phyloP scores from a whole-genome alignment of 495 filamentous ascomycete genomes.

The Geopyxis carbonaria region DNA sequence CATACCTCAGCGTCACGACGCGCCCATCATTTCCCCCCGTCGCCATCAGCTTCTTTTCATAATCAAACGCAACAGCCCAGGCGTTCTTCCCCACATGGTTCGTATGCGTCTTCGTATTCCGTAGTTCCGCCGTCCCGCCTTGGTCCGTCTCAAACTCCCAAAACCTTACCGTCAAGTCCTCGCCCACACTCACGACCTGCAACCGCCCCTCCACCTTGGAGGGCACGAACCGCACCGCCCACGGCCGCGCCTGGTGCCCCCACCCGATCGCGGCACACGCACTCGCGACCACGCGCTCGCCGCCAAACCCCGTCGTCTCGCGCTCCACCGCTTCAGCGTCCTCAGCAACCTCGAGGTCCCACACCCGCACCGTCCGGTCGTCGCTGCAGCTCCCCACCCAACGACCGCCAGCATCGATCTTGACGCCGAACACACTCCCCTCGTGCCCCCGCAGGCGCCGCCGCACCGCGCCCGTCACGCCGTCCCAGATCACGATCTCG shows the following conservation, averaged over 20 bases:
- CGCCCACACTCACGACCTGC: constrained; percentile 46
- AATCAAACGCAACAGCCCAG: constrained; percentile 50
- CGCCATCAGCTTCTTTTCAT: constrained; percentile 34
- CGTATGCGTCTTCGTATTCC: constrained; percentile 34
- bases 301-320: constrained; percentile 18
- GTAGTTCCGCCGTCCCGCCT: constrained; percentile 24
- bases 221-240: constrained; percentile 55
- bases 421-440: constrained; percentile 79
- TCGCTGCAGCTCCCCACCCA: constrained; percentile 86
- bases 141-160: constrained; percentile 39
- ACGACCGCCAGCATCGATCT: constrained; percentile 33
- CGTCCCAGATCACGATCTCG: constrained; percentile 66
- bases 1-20: constrained; percentile 29
- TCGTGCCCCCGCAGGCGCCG: constrained; percentile 75
- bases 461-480: constrained; percentile 31
- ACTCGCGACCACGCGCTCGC: constrained; percentile 5
- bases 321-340: constrained; percentile 27
- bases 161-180: constrained; percentile 54
- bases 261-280: constrained; percentile 46
- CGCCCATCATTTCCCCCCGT: constrained; percentile 79
- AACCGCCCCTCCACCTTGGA: constrained; percentile 27
- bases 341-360: constrained; percentile 48
- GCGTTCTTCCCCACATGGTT: constrained; percentile 78
- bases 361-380: constrained; percentile 76
- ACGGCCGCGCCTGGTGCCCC: constrained; percentile 81